phyloP scores from a whole-genome alignment of 2,329 filamentous ascomycete genomes.

The Neoascochyta sp. region DNA sequence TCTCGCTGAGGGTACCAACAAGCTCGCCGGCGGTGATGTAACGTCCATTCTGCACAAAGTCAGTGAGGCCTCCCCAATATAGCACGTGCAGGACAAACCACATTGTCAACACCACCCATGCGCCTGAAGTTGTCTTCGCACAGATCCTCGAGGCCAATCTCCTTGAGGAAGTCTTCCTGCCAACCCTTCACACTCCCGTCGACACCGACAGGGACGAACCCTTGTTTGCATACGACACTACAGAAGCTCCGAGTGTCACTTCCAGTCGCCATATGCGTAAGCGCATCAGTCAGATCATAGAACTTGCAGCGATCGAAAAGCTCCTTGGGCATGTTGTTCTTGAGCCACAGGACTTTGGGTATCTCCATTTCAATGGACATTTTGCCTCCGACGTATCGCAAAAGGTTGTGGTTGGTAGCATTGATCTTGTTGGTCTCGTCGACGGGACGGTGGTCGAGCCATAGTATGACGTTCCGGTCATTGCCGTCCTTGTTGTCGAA shows the following conservation, averaged over 20 bases:
- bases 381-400: constrained; percentile 92
- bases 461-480: constrained; percentile 92
- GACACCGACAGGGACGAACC: constrained; percentile 92
- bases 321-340: constrained; percentile 94
- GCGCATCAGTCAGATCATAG: constrained; percentile 87
- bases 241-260: constrained; percentile 91
- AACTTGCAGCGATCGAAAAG: constrained; percentile 93
- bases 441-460: constrained; percentile 92
- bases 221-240: constrained; percentile 95
- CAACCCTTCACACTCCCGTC: constrained; percentile 97
- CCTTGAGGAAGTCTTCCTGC: constrained; percentile 89
- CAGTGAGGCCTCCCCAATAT: constrained; percentile 26
- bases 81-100: constrained; percentile 62
- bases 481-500: constrained; percentile 73
- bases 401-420: constrained; percentile 81
- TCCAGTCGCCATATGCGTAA: constrained; percentile 91
- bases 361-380: constrained; percentile 99
- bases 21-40: constrained; percentile 91
- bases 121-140: constrained; percentile 83
- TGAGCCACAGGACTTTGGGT: constrained; percentile 95
- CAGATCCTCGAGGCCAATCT: constrained; percentile 83
- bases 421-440: constrained; percentile 94
- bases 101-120: constrained; percentile 89
- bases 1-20: constrained; percentile 78
- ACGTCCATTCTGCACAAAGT: constrained; percentile 73